Percentiles rank a stretch among this genome's conserved stretches.
These are phyloP conservation scores for Zygotorulaspora sp. DNA, from an alignment of 805 yeast species.

Conservation along the genomic window DNA sequence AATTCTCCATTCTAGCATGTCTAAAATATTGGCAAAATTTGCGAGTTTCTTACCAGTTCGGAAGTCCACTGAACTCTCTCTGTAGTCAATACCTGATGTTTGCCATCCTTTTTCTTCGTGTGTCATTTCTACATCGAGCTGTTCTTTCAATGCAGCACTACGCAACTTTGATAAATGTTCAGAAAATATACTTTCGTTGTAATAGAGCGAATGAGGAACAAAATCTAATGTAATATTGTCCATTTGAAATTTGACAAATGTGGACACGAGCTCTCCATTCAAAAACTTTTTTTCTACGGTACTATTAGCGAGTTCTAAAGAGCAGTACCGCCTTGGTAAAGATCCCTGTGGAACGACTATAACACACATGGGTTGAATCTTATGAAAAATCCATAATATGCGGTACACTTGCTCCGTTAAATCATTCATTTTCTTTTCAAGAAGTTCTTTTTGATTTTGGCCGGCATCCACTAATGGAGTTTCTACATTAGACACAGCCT, in stretches of 20 bases:
- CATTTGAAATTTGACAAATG: constrained; percentile 65
- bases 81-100: constrained; percentile 72
- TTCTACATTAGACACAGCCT: constrained; percentile 10
- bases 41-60: constrained; percentile 70
- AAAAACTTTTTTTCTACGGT: constrained; percentile 73
- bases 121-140: constrained; percentile 4
- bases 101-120: constrained; percentile 42
- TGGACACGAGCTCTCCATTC: constrained; percentile 74
- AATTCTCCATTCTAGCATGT: constrained; percentile 75
- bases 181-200: constrained; percentile 35
- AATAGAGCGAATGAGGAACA: constrained; percentile 33
- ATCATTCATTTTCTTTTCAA: constrained; percentile 31
- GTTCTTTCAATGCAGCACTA: constrained; percentile 49
- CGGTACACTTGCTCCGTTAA: constrained; percentile 35
- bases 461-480: constrained; percentile 6
- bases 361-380: constrained; percentile 75
- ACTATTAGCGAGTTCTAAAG: constrained; percentile 88
- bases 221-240: constrained; percentile 36
- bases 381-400: constrained; percentile 50
- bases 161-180: constrained; percentile 63
- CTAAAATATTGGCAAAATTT: constrained; percentile 65
- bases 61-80: constrained; percentile 73
- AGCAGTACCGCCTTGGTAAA: constrained; percentile 67
- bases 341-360: constrained; percentile 74
- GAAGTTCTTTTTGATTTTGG: constrained; percentile 16